Evolutionary conservation across 176 grass and related monocot genomes (phyloP).

Genomic region (Areca catechu): DNA sequence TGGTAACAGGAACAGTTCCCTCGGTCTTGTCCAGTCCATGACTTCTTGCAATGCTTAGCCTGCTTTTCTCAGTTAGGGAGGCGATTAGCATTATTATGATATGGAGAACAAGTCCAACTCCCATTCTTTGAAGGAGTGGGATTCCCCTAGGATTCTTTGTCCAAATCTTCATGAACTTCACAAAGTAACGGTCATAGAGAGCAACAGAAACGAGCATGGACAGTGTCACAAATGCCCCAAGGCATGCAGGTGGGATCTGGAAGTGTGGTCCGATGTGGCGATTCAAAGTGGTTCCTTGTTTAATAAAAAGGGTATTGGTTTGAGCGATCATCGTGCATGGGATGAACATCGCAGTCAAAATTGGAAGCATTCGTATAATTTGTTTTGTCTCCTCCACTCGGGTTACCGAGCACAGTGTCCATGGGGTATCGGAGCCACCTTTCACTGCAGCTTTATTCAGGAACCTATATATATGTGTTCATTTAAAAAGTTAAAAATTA

Average conservation of each 20-base stretch:
- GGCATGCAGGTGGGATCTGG: constrained; percentile 48
- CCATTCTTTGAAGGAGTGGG: constrained; percentile 66
- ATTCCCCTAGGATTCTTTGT: constrained; percentile 82
- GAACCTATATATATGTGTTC: constrained; percentile 29
- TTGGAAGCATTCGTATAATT: constrained; percentile 46
- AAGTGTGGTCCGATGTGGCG: constrained; percentile 40
- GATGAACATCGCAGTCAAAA: constrained; percentile 49
- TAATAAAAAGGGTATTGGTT: constrained; percentile 59
- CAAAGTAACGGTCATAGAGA: constrained; percentile 52
- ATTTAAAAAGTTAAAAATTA: neutral
- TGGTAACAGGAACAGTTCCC: constrained; percentile 30
- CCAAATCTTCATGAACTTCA: constrained; percentile 23
- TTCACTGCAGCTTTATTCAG: constrained; percentile 62
- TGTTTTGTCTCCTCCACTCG: constrained; percentile 76
- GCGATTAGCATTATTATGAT: constrained; percentile 41
- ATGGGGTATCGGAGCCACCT: neutral
- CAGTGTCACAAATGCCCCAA: constrained; percentile 44
- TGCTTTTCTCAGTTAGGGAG: constrained; percentile 31
- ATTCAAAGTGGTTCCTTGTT: constrained; percentile 60
- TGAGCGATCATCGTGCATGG: constrained; percentile 66
- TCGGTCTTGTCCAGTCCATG: neutral
- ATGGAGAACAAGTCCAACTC: constrained; percentile 51
- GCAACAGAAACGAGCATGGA: constrained; percentile 53
- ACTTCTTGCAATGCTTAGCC: constrained; percentile 35
- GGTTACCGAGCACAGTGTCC: constrained; percentile 46